Percentiles rank a stretch among this genome's conserved stretches.
Conservation (phyloP, 2,329 filamentous ascomycete genomes). For the Apiospora koreana region DNA sequence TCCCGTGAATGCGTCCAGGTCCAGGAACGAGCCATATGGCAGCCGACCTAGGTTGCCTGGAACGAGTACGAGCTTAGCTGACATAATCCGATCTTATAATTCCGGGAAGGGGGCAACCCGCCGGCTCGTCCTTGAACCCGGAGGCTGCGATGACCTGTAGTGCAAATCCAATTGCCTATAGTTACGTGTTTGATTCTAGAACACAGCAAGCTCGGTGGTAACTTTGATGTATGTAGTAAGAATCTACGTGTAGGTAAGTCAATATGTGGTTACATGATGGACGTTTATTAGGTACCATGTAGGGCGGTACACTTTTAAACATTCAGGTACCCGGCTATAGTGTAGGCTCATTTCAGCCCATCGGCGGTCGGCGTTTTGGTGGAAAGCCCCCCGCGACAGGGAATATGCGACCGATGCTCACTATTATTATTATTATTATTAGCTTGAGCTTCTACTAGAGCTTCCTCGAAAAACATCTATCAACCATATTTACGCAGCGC, state of each 20-base stretch:
- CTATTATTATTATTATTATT: conserved; percentile 4
- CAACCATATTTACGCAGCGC: neutral
- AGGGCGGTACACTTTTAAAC: neutral
- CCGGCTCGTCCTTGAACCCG: neutral
- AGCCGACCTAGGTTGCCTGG: neutral
- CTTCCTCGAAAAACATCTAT: neutral
- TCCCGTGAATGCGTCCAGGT: neutral
- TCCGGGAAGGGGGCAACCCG: neutral
- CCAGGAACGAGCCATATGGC: neutral
- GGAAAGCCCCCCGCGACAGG: neutral
- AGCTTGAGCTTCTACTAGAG: neutral
- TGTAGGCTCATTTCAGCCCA: neutral
- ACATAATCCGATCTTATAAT: neutral
- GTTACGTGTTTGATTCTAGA: neutral
- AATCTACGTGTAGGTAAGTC: no score
- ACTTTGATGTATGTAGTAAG: no score
- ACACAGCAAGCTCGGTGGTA: neutral
- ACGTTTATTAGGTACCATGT: no score
- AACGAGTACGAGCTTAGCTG: conserved; percentile 1
- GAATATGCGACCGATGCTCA: neutral
- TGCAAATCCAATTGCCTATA: neutral
- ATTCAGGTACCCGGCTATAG: neutral
- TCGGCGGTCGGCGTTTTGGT: neutral
- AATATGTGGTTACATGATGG: neutral
- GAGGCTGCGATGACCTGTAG: neutral